Evolutionary conservation across 2,329 filamentous ascomycete genomes (phyloP), one percentile per base, ranked within the genome.

Genomic region (Paradendryphiella salina): DNA sequence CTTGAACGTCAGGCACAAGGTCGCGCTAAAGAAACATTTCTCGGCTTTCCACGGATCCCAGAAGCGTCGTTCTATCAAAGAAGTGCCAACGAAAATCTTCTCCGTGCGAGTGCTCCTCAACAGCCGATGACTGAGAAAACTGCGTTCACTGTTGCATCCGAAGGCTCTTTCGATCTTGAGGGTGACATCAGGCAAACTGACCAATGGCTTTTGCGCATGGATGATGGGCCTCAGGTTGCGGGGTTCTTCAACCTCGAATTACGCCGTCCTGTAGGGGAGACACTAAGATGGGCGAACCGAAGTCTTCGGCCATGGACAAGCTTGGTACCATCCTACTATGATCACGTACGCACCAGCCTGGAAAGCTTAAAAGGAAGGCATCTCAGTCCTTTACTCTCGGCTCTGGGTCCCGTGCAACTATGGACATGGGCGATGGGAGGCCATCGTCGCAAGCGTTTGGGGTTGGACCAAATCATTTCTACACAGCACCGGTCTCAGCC

Each of bases 181-280:
- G 39, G 52, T 0, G 55, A 58, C 18, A 48, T 47, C 35, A 43
- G 42, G 28, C 35, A 47, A 41, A 43, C 44, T 2, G 34, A 56
- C 2, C 14, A 46, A 6, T 48, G 50, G 55, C 31, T 55, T 11
- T 36, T 36, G 11, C 8, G 15, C 0, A 15, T 52, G 32, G 29
- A 35, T 5, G 40, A n/a, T 3, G 13, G 37, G 6, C 41, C 44
- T 10, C 14, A 35, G 11, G 14, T 51, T 32, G 38, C 42, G 3
- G 50, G 50, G 23, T 14, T 56, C 20, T 50, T 50, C 14, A 44
- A 47, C n/a, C 42, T 51, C 32, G 11, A 41, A 1, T 46, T 54
- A 36, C 5, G 8, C 14, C 17, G 13, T 4, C 13, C n/a, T 11
- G 9, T 17, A 10, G 15, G 13, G 18, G 31, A 8, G 33, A 10